phyloP scores from a whole-genome alignment of 2,329 filamentous ascomycete genomes.

The Apiospora phragmitis region DNA sequence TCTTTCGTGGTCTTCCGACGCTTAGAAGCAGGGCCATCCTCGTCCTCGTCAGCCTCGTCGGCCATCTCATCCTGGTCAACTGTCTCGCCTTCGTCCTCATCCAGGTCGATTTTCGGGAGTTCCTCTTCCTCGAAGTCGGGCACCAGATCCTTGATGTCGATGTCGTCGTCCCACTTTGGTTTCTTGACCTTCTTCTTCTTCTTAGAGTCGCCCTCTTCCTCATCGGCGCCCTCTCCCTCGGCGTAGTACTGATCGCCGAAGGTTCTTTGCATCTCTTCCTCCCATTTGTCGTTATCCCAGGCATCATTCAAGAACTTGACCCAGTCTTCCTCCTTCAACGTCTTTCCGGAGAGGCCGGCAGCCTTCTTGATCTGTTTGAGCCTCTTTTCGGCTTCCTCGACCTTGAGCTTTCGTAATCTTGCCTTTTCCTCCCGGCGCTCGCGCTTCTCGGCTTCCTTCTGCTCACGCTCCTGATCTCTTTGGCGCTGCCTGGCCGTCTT shows the following conservation, averaged over 20 bases:
- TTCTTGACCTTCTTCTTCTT: slow-evolving; percentile 70
- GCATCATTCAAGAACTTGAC: slow-evolving; percentile 79
- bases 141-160: slow-evolving; percentile 90
- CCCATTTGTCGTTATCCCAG: slow-evolving; percentile 90
- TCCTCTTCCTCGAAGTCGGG: slow-evolving; percentile 79
- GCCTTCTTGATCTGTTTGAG: slow-evolving; percentile 86
- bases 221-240: slow-evolving; percentile 63
- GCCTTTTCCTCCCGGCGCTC: slow-evolving; percentile 79
- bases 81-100: slow-evolving; percentile 40
- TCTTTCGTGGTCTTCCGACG: slow-evolving; percentile 63
- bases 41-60: slow-evolving; percentile 40
- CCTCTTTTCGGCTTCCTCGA: slow-evolving; percentile 87
- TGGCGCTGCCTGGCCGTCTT: slow-evolving; percentile 73
- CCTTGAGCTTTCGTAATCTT: slow-evolving; percentile 80
- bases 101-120: slow-evolving; percentile 55
- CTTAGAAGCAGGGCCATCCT: slow-evolving; percentile 46
- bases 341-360: slow-evolving; percentile 73
- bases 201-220: slow-evolving; percentile 50
- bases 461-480: slow-evolving; percentile 75
- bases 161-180: slow-evolving; percentile 93
- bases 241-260: slow-evolving; percentile 94
- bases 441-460: slow-evolving; percentile 76
- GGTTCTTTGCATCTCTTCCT: slow-evolving; percentile 81
- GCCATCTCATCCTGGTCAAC: slow-evolving; percentile 22
- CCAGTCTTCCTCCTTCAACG: slow-evolving; percentile 76